These are phyloP conservation scores for Chytridiales sp. DNA, from an alignment of 371 early-diverging fungal species.

Conservation along the genomic window DNA sequence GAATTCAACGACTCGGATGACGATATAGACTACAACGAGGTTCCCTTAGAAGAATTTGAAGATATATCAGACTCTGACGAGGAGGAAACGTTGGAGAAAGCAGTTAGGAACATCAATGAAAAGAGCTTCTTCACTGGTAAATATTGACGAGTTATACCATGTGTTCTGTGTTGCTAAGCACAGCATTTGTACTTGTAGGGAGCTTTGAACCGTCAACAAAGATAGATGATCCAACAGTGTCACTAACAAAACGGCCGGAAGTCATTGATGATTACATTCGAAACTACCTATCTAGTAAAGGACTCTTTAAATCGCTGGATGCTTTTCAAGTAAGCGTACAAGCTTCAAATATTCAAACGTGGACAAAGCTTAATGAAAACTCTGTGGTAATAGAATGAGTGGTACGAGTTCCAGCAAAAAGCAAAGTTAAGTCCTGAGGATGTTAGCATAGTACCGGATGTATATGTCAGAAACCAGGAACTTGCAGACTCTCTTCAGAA, in stretches of 20 bases:
- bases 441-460: conserved; percentile 48
- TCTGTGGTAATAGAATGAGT: conserved; percentile 51
- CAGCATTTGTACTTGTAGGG: conserved; percentile 9
- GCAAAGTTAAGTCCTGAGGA: conserved; percentile 43
- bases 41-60: conserved; percentile 46
- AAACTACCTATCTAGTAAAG: conserved; percentile 51
- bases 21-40: conserved; percentile 35
- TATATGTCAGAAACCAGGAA: conserved; percentile 49
- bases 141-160: conserved; percentile 4
- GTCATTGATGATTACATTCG: conserved; percentile 57
- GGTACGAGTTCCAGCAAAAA: conserved; percentile 53
- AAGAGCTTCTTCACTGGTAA: conserved; percentile 30
- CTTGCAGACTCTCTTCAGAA: conserved; percentile 47
- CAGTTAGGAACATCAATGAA: conserved; percentile 45
- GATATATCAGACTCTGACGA: conserved; percentile 43
- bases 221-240: conserved; percentile 26
- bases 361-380: background rate
- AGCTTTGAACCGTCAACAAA: conserved; percentile 8
- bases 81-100: conserved; percentile 51
- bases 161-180: background rate
- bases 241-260: conserved; percentile 48
- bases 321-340: conserved; percentile 50
- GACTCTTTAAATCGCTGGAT: conserved; percentile 50
- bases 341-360: background rate
- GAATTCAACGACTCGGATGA: conserved; percentile 42